These are phyloP conservation scores for Acanthamoeba comandoni DNA, from an alignment of 208 protist genomes.

Conservation along the genomic window DNA sequence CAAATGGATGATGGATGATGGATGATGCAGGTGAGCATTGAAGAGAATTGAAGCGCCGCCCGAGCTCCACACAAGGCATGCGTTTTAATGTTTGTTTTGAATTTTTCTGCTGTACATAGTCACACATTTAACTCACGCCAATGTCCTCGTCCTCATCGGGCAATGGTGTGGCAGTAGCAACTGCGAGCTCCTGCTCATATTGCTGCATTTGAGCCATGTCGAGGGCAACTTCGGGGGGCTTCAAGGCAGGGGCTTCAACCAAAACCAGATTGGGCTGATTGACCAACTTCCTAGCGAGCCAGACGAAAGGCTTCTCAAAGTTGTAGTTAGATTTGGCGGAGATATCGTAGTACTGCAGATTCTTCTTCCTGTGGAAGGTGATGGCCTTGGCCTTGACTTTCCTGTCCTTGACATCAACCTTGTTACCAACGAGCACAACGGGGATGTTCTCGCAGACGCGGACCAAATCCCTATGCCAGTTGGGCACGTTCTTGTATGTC, in stretches of 20 bases:
- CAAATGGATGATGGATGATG: no score
- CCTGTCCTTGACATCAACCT: conserved; percentile 99
- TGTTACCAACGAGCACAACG: conserved; percentile 99
- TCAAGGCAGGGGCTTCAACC: conserved; percentile 89
- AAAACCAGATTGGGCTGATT: conserved; percentile 96
- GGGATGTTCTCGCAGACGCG: conserved; percentile 99
- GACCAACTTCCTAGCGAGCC: conserved; percentile 96
- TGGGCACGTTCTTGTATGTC: conserved; percentile 99
- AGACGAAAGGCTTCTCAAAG: conserved; percentile 99
- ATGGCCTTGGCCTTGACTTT: conserved; percentile 99
- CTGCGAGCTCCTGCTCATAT: conserved; percentile 92
- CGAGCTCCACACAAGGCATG: no score
- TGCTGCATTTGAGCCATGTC: conserved; percentile 83
- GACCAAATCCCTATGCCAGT: conserved; percentile 99
- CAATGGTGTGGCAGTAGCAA: conserved; percentile 91
- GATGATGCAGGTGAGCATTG: no score
- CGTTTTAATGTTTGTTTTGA: no score
- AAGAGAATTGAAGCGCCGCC: no score
- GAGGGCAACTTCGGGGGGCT: conserved; percentile 87
- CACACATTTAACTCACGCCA: no score
- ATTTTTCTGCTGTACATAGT: no score
- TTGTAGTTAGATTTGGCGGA: conserved; percentile 99
- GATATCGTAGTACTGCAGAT: conserved; percentile 99
- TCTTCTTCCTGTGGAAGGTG: conserved; percentile 99
- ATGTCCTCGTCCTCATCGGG: conserved; percentile 94